These are phyloP conservation scores for Lepidium aucheri DNA, from an alignment of 345 rosid species.

Conservation along the genomic window DNA sequence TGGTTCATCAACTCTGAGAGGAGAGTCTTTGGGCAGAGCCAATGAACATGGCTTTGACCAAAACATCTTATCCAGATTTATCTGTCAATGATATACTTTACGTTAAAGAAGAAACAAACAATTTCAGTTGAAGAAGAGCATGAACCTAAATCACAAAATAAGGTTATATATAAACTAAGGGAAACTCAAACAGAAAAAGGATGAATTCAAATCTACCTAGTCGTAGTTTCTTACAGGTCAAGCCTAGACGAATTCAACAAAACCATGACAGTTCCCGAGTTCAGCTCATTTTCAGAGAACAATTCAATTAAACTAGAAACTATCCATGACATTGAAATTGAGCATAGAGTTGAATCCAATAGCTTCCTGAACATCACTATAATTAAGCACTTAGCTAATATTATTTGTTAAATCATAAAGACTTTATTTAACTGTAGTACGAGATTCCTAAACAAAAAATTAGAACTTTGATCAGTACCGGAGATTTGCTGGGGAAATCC, in stretches of 20 bases:
- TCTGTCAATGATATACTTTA: conserved; percentile 29
- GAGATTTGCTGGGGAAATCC: conserved; percentile 26
- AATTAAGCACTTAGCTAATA: background rate
- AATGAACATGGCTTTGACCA: conserved; percentile 80
- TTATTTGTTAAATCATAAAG: background rate
- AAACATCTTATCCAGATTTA: conserved; percentile 69
- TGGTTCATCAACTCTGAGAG: conserved; percentile 70
- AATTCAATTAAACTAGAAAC: background rate
- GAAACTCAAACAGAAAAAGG: background rate
- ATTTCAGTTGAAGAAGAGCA: background rate
- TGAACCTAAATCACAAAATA: background rate
- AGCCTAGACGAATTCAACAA: background rate
- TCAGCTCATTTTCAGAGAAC: background rate
- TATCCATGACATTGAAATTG: background rate
- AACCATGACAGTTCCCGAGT: background rate
- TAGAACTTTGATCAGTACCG: conserved; percentile 23
- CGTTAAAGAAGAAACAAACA: background rate
- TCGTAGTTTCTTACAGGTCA: background rate
- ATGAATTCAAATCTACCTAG: background rate
- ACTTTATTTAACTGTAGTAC: background rate
- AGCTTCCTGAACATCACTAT: background rate
- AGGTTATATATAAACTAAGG: background rate
- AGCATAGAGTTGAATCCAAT: background rate
- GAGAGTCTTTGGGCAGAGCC: conserved; percentile 67
- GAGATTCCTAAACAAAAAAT: background rate